These are phyloP conservation scores for Clathrus columnatus DNA, from an alignment of 768 basidiomycete genomes.

Conservation along the genomic window DNA sequence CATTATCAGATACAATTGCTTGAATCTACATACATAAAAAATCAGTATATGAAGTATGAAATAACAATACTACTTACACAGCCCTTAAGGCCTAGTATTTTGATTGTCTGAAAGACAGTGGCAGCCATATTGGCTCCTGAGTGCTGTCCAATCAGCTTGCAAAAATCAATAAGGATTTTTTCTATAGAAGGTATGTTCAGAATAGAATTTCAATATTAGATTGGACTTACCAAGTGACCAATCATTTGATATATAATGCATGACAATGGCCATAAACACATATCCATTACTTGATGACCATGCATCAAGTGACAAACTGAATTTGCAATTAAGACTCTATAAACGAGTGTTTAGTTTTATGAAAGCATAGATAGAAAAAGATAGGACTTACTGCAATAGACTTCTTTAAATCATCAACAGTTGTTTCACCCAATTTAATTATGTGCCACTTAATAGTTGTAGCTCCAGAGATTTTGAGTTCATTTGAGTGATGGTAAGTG, in stretches of 20 bases:
- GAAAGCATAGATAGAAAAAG: not conserved
- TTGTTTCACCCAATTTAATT: conserved; percentile 14
- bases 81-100: not conserved
- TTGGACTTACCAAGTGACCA: conserved; percentile 17
- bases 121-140: not conserved
- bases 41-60: no score
- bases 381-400: conserved; percentile 14
- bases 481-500: conserved; percentile 13
- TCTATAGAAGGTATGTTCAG: not conserved
- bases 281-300: conserved; percentile 23
- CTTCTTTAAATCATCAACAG: conserved; percentile 1
- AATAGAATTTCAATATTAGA: conserved; percentile 2
- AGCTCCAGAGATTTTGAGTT: conserved; percentile 5
- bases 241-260: conserved; percentile 18
- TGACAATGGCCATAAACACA: conserved; percentile 21
- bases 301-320: conserved; percentile 18
- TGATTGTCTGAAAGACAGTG: not conserved
- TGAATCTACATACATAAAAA: conserved; percentile 17
- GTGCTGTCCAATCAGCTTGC: not conserved
- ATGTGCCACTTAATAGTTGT: conserved; percentile 10
- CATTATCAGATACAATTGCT: conserved; percentile 29
- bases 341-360: no score
- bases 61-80: no score
- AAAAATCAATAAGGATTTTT: not conserved
- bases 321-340: conserved; percentile 15